These are phyloP conservation scores for Hypomontagnella monticulosa DNA, from an alignment of 495 filamentous ascomycete genomes.

Conservation along the genomic window DNA sequence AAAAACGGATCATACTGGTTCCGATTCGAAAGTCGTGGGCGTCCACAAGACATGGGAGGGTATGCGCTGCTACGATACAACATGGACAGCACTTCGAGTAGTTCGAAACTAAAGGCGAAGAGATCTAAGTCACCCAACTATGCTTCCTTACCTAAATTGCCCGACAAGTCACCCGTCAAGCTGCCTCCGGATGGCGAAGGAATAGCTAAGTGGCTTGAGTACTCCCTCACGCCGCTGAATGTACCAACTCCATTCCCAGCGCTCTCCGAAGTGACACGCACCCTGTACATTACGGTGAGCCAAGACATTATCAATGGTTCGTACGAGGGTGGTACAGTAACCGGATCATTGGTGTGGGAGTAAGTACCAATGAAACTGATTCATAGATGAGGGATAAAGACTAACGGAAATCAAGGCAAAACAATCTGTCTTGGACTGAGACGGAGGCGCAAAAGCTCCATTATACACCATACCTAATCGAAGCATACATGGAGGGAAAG, in stretches of 20 bases:
- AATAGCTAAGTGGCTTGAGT: constrained; percentile 61
- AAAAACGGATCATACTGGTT: constrained; percentile 60
- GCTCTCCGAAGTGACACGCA: constrained; percentile 63
- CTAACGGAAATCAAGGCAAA: constrained; percentile 49
- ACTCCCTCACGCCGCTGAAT: constrained; percentile 58
- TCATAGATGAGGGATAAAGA: neutral
- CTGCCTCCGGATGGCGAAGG: constrained; percentile 50
- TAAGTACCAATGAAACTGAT: constrained; percentile 20
- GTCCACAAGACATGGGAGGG: constrained; percentile 53
- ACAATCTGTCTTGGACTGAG: constrained; percentile 62
- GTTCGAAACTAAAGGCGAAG: constrained; percentile 3
- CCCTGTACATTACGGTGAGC: constrained; percentile 56
- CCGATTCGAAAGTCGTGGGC: constrained; percentile 62
- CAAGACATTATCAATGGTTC: constrained; percentile 55
- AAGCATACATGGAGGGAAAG: constrained; percentile 61
- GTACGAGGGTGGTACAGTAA: constrained; percentile 39
- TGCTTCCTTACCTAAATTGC: constrained; percentile 21
- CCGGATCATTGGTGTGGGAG: constrained; percentile 42
- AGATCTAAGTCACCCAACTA: neutral
- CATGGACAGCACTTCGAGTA: constrained; percentile 17
- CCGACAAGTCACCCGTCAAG: constrained; percentile 46
- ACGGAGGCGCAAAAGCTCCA: constrained; percentile 38
- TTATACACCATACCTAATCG: constrained; percentile 62
- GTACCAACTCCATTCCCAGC: constrained; percentile 54
- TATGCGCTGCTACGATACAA: constrained; percentile 65